phyloP scores from a whole-genome alignment of 352 stramenopile species.

The Thraustochytrium sp. region DNA sequence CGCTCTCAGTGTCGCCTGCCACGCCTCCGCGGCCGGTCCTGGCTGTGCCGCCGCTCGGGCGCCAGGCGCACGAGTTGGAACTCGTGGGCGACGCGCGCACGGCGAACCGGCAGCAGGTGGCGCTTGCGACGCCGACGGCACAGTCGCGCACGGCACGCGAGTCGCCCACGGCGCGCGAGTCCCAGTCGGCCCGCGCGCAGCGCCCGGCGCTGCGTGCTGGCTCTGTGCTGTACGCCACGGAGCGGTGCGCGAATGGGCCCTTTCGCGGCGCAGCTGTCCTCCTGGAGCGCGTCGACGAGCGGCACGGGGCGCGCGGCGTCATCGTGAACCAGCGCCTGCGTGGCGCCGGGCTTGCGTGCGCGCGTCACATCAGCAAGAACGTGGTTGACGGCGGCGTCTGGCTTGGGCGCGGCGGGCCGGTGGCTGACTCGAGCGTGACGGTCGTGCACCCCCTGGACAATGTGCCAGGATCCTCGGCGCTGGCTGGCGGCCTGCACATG shows the following conservation, averaged over 20 bases:
- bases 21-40: not conserved
- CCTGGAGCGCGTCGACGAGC: not conserved
- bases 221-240: not conserved
- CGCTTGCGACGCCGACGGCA: not conserved
- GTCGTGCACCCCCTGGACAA: not conserved
- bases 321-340: not conserved
- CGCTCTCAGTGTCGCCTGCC: not conserved
- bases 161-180: not conserved
- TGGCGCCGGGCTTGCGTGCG: not conserved
- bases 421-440: not conserved
- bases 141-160: not conserved
- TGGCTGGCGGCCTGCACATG: not conserved
- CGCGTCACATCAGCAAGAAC: not conserved
- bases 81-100: no score
- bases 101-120: no score
- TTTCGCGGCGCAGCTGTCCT: not conserved
- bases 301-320: not conserved
- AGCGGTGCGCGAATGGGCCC: not conserved
- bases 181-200: not conserved
- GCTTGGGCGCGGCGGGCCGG: not conserved
- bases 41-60: no score
- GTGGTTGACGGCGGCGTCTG: not conserved
- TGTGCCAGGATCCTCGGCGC: not conserved
- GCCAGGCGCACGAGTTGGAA: no score
- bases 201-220: not conserved